Base-by-base conservation (phyloP, 202 grass and related monocot genomes). In the Panicum virgatum region DNA sequence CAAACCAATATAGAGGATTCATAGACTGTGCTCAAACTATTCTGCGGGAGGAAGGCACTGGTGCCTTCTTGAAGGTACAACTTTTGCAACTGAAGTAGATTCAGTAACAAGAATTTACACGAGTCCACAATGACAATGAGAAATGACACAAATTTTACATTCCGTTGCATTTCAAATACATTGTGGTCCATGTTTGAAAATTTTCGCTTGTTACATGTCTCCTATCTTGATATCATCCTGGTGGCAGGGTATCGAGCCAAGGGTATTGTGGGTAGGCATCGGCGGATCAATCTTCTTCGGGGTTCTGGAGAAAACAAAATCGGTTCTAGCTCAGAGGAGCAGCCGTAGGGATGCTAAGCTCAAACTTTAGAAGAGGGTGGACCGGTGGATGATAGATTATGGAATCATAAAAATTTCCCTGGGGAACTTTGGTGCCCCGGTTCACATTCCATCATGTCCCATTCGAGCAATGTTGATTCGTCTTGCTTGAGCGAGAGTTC, bases 231-330 rank as follows among this genome's bases (percentile, higher is more conserved):
- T 47, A 66, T 58, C 10, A n/a, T 75, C 76, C 39, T 62, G 6
- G 7, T 62, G 42, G 62, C 78, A 96, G 93, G 93, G 93, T 79
- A 86, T 96, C 13, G 93, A 84, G 40, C 93, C 93, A 62, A 90
- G 90, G 89, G 85, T 96, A 20, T n/a, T 96, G 23, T 96, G 90
- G 90, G 92, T 90, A 32, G 93, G 93, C 76, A 89, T 96, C 20
- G 92, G 92, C 4, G 93, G 93, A 23, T 90, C 93, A 1, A 96
- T 96, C 53, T 96, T 96, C 85, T 96, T 96, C 2, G 85, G 88
- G 29, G 85, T 96, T 52, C 68, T 92, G 40, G 93, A 96, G 76
- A 90, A 84, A 66, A 90, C 93, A 5, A 96, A 96, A 61, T 45
- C 77, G 9, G 12, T 92, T 25, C 85, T 96, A 44, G 79, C 88